phyloP scores from a whole-genome alignment of 345 rosid genomes.

The Sisymbrium altissimum region DNA sequence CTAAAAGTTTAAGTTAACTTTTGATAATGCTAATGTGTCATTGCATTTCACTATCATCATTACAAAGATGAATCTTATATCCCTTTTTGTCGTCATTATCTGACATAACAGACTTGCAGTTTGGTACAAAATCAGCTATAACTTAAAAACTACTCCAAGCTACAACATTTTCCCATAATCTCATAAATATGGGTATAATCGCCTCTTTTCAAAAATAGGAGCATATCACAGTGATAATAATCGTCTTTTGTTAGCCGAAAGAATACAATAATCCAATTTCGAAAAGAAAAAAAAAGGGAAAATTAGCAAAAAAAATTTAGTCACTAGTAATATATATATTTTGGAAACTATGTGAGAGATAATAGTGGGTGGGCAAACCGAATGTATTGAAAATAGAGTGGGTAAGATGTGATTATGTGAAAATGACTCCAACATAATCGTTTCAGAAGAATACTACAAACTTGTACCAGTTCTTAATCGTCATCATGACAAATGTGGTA shows the following conservation, averaged over 20 bases:
- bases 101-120: not conserved
- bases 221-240: not conserved
- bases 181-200: not conserved
- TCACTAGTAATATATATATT: not conserved
- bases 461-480: not conserved
- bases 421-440: conserved; percentile 3
- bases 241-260: not conserved
- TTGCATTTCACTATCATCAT: too few species aligned
- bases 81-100: not conserved
- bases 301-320: not conserved
- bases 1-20: too few species aligned
- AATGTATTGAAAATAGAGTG: not conserved
- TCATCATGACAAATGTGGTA: not conserved
- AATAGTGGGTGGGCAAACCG: not conserved
- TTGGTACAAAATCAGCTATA: not conserved
- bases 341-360: not conserved
- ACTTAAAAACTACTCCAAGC: not conserved
- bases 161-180: not conserved
- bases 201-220: not conserved
- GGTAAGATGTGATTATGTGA: conserved; percentile 10
- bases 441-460: not conserved
- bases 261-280: not conserved
- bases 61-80: not conserved
- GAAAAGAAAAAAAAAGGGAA: too few species aligned
- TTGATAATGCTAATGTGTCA: not conserved